Conservation (phyloP, 2,329 filamentous ascomycete genomes). For the Colletotrichum graminicola region DNA sequence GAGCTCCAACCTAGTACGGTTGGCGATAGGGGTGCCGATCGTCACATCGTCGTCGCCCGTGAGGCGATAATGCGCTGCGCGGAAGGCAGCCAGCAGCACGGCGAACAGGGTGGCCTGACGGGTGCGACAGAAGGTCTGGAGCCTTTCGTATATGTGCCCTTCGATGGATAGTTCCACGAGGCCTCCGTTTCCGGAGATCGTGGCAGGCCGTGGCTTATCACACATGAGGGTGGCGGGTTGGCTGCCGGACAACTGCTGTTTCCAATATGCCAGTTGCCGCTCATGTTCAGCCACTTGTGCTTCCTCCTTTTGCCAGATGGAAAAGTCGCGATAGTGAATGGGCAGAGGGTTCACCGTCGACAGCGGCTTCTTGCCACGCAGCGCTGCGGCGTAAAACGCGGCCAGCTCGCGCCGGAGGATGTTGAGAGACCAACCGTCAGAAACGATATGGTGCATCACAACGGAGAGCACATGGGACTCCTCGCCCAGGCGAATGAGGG, state of each 20-base stretch:
- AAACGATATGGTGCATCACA: slow-evolving; percentile 26
- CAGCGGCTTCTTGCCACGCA: background rate
- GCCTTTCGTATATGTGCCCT: slow-evolving; percentile 6
- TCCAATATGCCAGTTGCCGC: slow-evolving; percentile 12
- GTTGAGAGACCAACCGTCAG: slow-evolving; percentile 22
- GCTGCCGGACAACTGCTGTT: slow-evolving; percentile 48
- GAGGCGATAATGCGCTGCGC: slow-evolving; percentile 39
- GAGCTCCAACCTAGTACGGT: slow-evolving; percentile 15
- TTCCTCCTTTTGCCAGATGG: background rate
- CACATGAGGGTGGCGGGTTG: slow-evolving; percentile 1
- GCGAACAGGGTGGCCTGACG: slow-evolving; percentile 31
- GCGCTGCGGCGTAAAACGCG: background rate
- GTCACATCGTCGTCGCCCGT: slow-evolving; percentile 39
- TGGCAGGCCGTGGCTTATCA: slow-evolving; percentile 37
- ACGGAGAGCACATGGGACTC: slow-evolving; percentile 7
- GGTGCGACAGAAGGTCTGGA: slow-evolving; percentile 39
- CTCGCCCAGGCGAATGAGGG: slow-evolving; percentile 17
- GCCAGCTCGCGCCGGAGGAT: slow-evolving; percentile 11
- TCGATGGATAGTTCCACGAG: slow-evolving; percentile 32
- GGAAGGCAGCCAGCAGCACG: slow-evolving; percentile 39
- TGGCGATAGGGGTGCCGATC: slow-evolving; percentile 40
- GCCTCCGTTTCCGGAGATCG: slow-evolving; percentile 38
- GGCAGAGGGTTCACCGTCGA: slow-evolving; percentile 1
- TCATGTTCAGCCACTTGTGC: slow-evolving; percentile 3
- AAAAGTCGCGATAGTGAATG: slow-evolving; percentile 9